Conservation (phyloP, 129 eudicot species). For the Cynara cardunculus region DNA sequence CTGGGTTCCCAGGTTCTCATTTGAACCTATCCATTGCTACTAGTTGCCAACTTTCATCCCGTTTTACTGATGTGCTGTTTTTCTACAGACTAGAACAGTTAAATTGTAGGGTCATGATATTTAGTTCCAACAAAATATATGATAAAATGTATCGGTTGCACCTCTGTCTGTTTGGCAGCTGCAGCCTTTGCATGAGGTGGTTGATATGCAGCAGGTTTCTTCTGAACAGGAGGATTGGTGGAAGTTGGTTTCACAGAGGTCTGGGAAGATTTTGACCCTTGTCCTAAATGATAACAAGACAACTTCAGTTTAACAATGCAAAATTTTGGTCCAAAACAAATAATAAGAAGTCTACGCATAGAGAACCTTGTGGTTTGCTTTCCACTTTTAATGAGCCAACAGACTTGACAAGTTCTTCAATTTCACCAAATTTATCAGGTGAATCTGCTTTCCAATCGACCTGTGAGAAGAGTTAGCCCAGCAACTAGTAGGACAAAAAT, state of each 20-base stretch:
- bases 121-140: not conserved
- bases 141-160: constrained; percentile 14
- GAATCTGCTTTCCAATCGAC: constrained; percentile 96
- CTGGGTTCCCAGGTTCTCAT: not conserved
- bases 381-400: constrained; percentile 62
- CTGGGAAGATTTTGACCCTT: constrained; percentile 66
- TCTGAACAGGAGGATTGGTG: constrained; percentile 51
- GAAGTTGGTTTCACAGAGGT: constrained; percentile 38
- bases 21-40: too few species aligned
- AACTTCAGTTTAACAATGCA: constrained; percentile 16
- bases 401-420: constrained; percentile 67
- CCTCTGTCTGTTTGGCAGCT: constrained; percentile 87
- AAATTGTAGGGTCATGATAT: not conserved
- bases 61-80: not conserved
- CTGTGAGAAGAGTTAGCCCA: constrained; percentile 38
- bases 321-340: not conserved
- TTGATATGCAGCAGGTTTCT: constrained; percentile 93
- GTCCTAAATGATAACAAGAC: constrained; percentile 32
- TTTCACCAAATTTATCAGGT: constrained; percentile 74
- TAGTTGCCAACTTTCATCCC: not conserved
- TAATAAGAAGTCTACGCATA: not conserved
- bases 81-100: not conserved
- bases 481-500: not conserved
- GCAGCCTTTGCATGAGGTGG: constrained; percentile 96
- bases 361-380: constrained; percentile 54